Percentiles rank a stretch among this genome's conserved stretches.
Evolutionary conservation across 1,284 basidiomycete genomes (phyloP).

Genomic region (Microbotryomycetes sp.): DNA sequence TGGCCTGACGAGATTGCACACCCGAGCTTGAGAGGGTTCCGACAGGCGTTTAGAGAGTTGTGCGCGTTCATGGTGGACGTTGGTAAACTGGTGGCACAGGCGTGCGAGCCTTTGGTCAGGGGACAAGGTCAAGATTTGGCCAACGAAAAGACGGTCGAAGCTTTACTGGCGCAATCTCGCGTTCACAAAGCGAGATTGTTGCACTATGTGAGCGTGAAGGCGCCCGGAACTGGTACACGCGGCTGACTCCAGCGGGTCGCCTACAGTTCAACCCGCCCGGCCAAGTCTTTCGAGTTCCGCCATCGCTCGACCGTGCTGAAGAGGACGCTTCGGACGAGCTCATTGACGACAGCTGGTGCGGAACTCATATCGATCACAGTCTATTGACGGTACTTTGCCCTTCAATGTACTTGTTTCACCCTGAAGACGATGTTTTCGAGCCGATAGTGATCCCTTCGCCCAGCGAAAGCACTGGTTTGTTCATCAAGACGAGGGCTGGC

Average conservation of each 20-base stretch:
- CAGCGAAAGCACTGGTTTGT: slow-evolving; percentile 68
- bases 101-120: slow-evolving; percentile 54
- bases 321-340: background rate
- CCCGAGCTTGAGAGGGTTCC: slow-evolving; percentile 62
- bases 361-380: slow-evolving; percentile 59
- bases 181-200: slow-evolving; percentile 77
- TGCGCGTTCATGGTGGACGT: slow-evolving; percentile 74
- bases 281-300: slow-evolving; percentile 6
- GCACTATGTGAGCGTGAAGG: slow-evolving; percentile 60
- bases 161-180: slow-evolving; percentile 52
- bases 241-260: background rate
- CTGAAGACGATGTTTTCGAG: slow-evolving; percentile 31
- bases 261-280: slow-evolving; percentile 16
- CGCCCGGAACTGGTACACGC: background rate
- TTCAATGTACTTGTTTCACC: slow-evolving; percentile 63
- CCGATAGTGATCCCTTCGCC: slow-evolving; percentile 54
- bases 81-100: slow-evolving; percentile 66
- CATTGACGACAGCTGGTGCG: slow-evolving; percentile 27
- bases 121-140: slow-evolving; percentile 1
- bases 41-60: slow-evolving; percentile 74
- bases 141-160: slow-evolving; percentile 46
- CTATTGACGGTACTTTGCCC: slow-evolving; percentile 77
- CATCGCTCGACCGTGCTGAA: background rate
- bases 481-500: slow-evolving; percentile 72
- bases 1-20: slow-evolving; percentile 60